Evolutionary conservation across 2,329 filamentous ascomycete species (phyloP), one percentile per base, ranked within the genome.

Genomic region (Pezicula neosporulosa): DNA sequence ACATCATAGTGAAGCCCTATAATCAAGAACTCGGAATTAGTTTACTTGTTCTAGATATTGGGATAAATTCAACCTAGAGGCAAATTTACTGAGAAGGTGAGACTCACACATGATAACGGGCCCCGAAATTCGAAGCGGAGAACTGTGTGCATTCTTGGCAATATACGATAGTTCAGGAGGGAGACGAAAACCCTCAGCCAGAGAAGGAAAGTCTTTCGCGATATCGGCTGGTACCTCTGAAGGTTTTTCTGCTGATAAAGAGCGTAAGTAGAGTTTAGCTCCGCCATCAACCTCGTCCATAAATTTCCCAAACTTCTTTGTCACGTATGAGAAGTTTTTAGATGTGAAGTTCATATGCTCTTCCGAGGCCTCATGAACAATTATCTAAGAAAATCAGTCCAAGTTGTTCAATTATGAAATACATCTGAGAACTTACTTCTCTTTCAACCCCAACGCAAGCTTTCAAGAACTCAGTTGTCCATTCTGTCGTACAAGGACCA

Each of bases 271-370:
- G 35, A 91, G 72, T 53, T 78, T 80, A 38, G 77, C 77, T 10
- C 87, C 87, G 5, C 66, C 65, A 18, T 77, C 68, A 16, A 84
- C 80, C 47, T 80, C 77, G 33, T 80, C 67, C 47, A 92, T 73
- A 64, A 96, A 91, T 0, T 77, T 70, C 1, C 76, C 78, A 59
- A 96, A 90, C 2, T 72, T 63, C 56, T 85, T 84, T 4, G 82
- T 89, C 8, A 79, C 74, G 64, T 96, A 96, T 36, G 73, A 71
- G 64, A 96, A 96, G 67, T 96, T 95, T 69, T 95, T 96, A 43
- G 77, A 74, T 51, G 84, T 84, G 64, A 96, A 96, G 59, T 89
- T 86, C 86, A 96, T 90, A 43, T 80, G 80, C 28, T 80, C 74
- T 4, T 74, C 77, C 6, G 75, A 69, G 18, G 86, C 83, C 57